A percentile compares a stretch with the other conserved stretches of the same genome.
phyloP scores from a whole-genome alignment of 148 eudicot species.

The Vaccinium macrocarpon region DNA sequence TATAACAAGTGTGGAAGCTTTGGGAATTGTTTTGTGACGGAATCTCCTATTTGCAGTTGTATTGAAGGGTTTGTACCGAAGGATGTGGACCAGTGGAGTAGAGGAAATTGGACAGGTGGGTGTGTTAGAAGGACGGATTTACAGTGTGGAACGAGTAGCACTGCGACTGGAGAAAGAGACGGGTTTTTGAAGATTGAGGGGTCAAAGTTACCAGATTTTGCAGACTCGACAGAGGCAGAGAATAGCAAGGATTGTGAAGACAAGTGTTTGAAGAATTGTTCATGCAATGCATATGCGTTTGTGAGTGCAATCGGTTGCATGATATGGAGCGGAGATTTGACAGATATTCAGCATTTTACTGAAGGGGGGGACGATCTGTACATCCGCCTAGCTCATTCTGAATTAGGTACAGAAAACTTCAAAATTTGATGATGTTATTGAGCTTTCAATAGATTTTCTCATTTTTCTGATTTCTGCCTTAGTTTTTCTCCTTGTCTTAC shows the following conservation, averaged over 20 bases:
- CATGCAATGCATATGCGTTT: slow-evolving; percentile 52
- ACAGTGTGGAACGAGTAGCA: slow-evolving; percentile 32
- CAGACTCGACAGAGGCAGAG: slow-evolving; percentile 19
- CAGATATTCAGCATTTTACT: slow-evolving; percentile 44
- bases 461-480: no score
- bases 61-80: slow-evolving; percentile 44
- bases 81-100: slow-evolving; percentile 29
- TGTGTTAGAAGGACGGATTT: slow-evolving; percentile 42
- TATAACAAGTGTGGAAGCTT: slow-evolving; percentile 40
- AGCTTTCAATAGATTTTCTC: neutral
- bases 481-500: no score
- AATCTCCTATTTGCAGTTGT: slow-evolving; percentile 33
- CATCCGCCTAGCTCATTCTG: slow-evolving; percentile 49
- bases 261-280: slow-evolving; percentile 49
- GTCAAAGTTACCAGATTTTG: slow-evolving; percentile 61
- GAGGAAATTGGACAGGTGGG: slow-evolving; percentile 47
- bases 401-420: slow-evolving; percentile 38
- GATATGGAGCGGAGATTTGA: slow-evolving; percentile 48
- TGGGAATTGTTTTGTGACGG: slow-evolving; percentile 26
- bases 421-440: neutral
- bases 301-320: slow-evolving; percentile 44
- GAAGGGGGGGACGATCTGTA: slow-evolving; percentile 37
- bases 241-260: slow-evolving; percentile 25
- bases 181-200: slow-evolving; percentile 37
- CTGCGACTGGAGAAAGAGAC: slow-evolving; percentile 23